Percentiles rank a stretch among this genome's conserved stretches.
Conservation (phyloP, 2,329 filamentous ascomycete species). For the Eutypella sp. region DNA sequence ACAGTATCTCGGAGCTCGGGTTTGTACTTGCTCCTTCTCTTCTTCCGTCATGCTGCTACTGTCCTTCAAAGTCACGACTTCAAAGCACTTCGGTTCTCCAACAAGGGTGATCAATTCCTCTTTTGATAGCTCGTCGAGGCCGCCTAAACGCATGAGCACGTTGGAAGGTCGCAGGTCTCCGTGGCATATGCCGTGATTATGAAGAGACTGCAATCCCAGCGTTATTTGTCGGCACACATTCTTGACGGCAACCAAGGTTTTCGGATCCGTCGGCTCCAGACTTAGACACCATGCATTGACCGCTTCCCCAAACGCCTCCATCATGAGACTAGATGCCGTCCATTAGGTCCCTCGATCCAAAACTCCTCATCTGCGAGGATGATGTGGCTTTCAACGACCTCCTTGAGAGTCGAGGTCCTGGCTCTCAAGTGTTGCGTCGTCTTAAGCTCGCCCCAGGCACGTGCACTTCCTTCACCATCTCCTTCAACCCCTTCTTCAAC, state of each 20-base stretch:
- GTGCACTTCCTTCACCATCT: too few relatives aligned
- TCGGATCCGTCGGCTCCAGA: neutral
- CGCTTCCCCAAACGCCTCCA: neutral
- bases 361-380: neutral
- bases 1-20: neutral
- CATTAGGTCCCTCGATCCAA: neutral
- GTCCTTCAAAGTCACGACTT: neutral
- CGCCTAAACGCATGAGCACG: neutral
- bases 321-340: neutral
- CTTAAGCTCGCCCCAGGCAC: neutral
- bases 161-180: slow-evolving; percentile 4
- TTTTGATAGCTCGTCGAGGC: neutral
- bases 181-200: neutral
- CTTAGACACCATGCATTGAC: neutral
- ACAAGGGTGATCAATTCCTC: neutral
- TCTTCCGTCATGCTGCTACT: too few relatives aligned
- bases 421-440: neutral
- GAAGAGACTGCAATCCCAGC: slow-evolving; percentile 3
- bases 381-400: neutral
- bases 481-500: too few relatives aligned
- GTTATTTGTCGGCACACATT: neutral
- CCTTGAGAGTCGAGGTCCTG: neutral
- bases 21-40: neutral
- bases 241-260: neutral
- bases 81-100: neutral